Base-by-base conservation (phyloP, 257 asterid species). In the Penstemon davidsonii region DNA sequence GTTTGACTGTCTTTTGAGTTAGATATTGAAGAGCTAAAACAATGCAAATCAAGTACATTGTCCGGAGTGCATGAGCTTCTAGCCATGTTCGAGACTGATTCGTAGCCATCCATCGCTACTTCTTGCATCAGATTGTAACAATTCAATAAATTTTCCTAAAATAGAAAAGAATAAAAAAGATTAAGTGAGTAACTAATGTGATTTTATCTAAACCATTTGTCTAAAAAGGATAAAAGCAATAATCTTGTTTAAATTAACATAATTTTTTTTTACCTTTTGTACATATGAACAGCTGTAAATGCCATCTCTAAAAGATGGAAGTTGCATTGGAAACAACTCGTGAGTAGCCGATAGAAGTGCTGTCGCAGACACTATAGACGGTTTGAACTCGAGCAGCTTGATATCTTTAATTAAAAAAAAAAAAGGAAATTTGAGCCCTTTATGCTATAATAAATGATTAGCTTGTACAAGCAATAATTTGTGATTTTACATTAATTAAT, bases 301-400 rank as follows among this genome's bases (percentile, higher is more conserved):
- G 52, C 83, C 74, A 11, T 71, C 56, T 61, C 69, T 71, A 71
- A 78, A 84, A 53, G 78, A 66, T 5, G 77, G 63, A 64, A 83
- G 74, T 46, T 83, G 90, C 69, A 63, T n/a, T n/a, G 90, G 96
- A 11, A 77, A 80, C 50, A 82, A 50, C 69, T 87, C 85, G 12
- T 76, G 73, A 59, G 81, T 79, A 4, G 90, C 82, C 18, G 19
- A 51, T 50, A 89, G 85, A 42, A 89, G 85, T 40, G 96, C 87
- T 11, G 89, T 72, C 38, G 92, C 95, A 1, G 92, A 82, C 41
- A 89, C 55, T 19, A 82, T 54, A 5, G 96, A 89, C 7, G 95
- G 88, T 67, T 69, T 87, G 87, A 82, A 89, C 71, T 74, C 83
- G 63, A 85, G 73, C 39, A 87, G 68, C 73, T 82, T 82, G 50